Percentiles rank a stretch among this genome's conserved stretches.
Conservation (phyloP, 352 stramenopile species). For the Plasmopara halstedii region DNA sequence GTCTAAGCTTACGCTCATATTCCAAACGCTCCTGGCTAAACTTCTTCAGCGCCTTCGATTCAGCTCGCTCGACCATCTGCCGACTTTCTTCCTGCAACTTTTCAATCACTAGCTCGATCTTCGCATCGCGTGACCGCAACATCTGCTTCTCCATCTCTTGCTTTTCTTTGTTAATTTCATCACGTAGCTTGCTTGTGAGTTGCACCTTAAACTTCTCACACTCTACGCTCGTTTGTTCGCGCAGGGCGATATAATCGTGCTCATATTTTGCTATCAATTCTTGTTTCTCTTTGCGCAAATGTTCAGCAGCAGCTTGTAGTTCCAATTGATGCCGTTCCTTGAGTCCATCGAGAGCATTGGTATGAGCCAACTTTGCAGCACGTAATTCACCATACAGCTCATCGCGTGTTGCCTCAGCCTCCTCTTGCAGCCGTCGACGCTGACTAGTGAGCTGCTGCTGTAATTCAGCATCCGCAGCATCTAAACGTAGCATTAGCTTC, state of each 20-base stretch:
- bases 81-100: constrained; percentile 69
- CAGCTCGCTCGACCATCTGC: constrained; percentile 40
- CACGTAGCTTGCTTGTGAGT: constrained; percentile 41
- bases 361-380: constrained; percentile 35
- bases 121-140: constrained; percentile 60
- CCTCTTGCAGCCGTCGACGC: constrained; percentile 60
- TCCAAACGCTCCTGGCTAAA: constrained; percentile 56
- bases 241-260: constrained; percentile 36
- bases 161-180: constrained; percentile 53
- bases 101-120: constrained; percentile 76
- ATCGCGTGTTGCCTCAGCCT: constrained; percentile 50
- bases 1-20: constrained; percentile 64
- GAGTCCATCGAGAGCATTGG: constrained; percentile 55
- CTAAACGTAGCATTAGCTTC: constrained; percentile 65
- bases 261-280: constrained; percentile 60
- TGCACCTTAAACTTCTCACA: constrained; percentile 58
- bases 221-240: constrained; percentile 52
- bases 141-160: constrained; percentile 59
- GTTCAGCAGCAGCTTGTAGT: constrained; percentile 26
- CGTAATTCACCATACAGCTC: constrained; percentile 50
- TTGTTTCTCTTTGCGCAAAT: constrained; percentile 54
- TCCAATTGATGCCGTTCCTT: constrained; percentile 37
- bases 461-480: constrained; percentile 66
- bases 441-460: constrained; percentile 72
- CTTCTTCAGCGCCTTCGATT: constrained; percentile 38